A percentile compares a stretch with the other conserved stretches of the same genome.
Evolutionary conservation across 495 filamentous ascomycete genomes (phyloP).

Genomic region (Aspergillus taichungensis): DNA sequence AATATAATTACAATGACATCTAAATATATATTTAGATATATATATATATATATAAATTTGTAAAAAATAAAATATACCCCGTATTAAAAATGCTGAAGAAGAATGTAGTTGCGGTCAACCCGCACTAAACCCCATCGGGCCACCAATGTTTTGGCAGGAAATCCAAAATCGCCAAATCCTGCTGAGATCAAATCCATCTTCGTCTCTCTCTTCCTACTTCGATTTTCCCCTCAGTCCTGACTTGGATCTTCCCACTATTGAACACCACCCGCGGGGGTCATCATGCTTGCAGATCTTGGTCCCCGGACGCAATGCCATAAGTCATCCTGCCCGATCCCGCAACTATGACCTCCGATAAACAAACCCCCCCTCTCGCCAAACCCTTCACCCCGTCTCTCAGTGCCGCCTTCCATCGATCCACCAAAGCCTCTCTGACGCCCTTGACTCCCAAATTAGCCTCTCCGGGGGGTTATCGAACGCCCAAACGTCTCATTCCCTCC

Average conservation of each 20-base stretch:
- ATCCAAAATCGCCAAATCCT: not conserved
- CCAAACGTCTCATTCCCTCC: constrained; percentile 29
- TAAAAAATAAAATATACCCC: too few species aligned
- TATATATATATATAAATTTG: too few species aligned
- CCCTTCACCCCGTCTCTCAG: constrained; percentile 43
- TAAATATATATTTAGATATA: too few species aligned
- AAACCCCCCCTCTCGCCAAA: constrained; percentile 36
- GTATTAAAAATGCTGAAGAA: too few species aligned
- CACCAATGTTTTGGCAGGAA: too few species aligned
- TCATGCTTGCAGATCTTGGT: constrained; percentile 28
- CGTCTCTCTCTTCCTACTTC: not conserved
- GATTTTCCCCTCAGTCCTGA: constrained; percentile 1
- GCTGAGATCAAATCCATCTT: not conserved
- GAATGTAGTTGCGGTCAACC: too few species aligned
- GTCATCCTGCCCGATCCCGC: constrained; percentile 18
- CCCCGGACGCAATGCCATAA: constrained; percentile 35
- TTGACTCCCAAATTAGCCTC: constrained; percentile 44
- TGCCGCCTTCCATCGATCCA: constrained; percentile 33
- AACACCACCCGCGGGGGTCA: constrained; percentile 20
- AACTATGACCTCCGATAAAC: constrained; percentile 48
- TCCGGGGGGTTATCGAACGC: constrained; percentile 22
- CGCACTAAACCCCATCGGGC: constrained; percentile 10
- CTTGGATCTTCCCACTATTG: constrained; percentile 7
- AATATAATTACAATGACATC: too few species aligned
- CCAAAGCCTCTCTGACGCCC: constrained; percentile 38